Evolutionary conservation across 805 yeast genomes (phyloP), one percentile per base, ranked within the genome.

Genomic region (Sugiyamaella lignohabitans): DNA sequence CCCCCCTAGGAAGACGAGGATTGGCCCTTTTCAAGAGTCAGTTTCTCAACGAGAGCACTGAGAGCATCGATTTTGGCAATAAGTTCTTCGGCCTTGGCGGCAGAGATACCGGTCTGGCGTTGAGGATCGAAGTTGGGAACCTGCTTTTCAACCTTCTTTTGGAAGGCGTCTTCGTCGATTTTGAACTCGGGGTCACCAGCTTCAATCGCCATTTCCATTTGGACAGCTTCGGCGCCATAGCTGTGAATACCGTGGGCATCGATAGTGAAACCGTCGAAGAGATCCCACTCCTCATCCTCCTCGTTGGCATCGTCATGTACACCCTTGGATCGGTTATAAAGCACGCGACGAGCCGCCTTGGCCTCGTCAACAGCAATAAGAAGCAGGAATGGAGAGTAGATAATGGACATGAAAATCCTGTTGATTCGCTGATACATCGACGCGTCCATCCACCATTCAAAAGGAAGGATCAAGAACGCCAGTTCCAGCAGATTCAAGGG

Each of bases 231-330:
- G 16, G 61, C 59, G 18, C 64, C 66, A 23, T 63, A 66, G 40
- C 62, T 60, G 22, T 56, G 54, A 18, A 69, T 61, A 41, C 71
- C 76, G 30, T 68, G 68, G 50, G 68, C 70, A 55, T 46, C 64
- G 68, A 47, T 68, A 63, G 43, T 70, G 52, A 62, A 86, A 0
- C 95, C 95, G 63, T 86, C 95, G 5, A 82, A 75, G 54, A 87
- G 69, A 53, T 84, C 87, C 95, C 95, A 87, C 57, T 82, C 89
- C 5, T 81, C 74, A 57, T 87, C 86, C 18, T 69, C 56, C 59
- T 84, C 91, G 60, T 84, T 85, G 18, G 87, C 85, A 63, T 87
- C 96, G 61, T 87, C 95, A 0, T 84, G 69, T 17, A 78, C 63
- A 1, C 79, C 76, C 53, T 72, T 74, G 47, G 73, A 65, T 52